Base-by-base conservation (phyloP, 1,284 basidiomycete genomes). In the Malassezia sp. region DNA sequence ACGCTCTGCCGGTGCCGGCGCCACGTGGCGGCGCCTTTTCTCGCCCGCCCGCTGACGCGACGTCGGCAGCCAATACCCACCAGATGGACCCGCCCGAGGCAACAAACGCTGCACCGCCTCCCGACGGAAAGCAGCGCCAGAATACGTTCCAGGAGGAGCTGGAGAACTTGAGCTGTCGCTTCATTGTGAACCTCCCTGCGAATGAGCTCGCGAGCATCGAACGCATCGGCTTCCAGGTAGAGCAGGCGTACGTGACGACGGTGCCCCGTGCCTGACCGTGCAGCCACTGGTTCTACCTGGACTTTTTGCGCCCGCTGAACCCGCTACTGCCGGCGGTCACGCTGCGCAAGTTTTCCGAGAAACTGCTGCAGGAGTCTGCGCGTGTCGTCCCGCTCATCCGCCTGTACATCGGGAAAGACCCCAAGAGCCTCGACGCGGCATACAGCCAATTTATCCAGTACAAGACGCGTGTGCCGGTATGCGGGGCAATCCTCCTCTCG, bases 281-380 rank as follows among this genome's bases (percentile, higher is more conserved):
- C 67, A 93, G 89, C 15, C 91, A 99, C 72, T 99, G 93, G 93
- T 99, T 89, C 73, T 99, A 99, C 70, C 91, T 97, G 74, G 93
- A 99, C 72, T 97, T 95, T 63, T 81, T 97, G 53, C 83, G 91
- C 15, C 72, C 73, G 1, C 77, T 84, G 68, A 87, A 93, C 59
- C 82, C 84, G 2, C 79, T 80, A 45, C 80, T 96, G 28, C 90
- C 89, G 1, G 85, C 88, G 1, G 76, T 54, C 5, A 53, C 43
- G 2, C 49, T 97, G 60, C 89, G 91, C 74, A 82, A 81, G 59
- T 99, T 99, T 73, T 91, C 88, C n/a, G 82, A 84, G 38, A 82
- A 86, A 74, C 76, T 99, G 60, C 89, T 70, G 33, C 62, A 63
- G 30, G 63, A 64, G 2, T 47, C 62, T 5, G 53, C 67, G 3